These are phyloP conservation scores for Erythrophleum ivorense DNA, from an alignment of 331 rosid genomes.

Conservation along the genomic window DNA sequence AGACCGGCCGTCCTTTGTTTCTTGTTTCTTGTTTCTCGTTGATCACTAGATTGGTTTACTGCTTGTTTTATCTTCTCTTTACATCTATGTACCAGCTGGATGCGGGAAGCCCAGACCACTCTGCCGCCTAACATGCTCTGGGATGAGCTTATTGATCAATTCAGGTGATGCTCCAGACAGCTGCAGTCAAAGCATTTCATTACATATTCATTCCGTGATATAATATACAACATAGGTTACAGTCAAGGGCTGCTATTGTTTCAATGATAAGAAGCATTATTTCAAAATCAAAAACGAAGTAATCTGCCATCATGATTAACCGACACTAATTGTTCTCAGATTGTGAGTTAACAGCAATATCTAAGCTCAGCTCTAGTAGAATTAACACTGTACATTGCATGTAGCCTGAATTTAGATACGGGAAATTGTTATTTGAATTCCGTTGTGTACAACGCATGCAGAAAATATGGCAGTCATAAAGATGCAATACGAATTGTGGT, in stretches of 20 bases:
- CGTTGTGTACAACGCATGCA: background rate
- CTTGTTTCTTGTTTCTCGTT: constrained; percentile 52
- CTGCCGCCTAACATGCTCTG: constrained; percentile 89
- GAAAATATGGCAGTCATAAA: constrained; percentile 1
- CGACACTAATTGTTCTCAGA: background rate
- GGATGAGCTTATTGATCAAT: constrained; percentile 77
- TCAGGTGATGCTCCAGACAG: constrained; percentile 75
- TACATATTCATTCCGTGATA: background rate
- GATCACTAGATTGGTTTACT: constrained; percentile 44
- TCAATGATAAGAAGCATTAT: background rate
- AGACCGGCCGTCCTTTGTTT: constrained; percentile 51
- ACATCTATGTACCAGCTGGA: constrained; percentile 61
- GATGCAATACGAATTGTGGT: background rate
- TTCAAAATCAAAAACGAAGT: background rate
- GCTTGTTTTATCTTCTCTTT: constrained; percentile 49
- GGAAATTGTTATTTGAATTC: background rate
- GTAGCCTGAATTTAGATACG: background rate
- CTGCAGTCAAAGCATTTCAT: constrained; percentile 53
- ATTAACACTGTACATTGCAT: background rate
- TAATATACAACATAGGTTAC: background rate
- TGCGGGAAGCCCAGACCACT: constrained; percentile 53
- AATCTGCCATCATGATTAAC: background rate
- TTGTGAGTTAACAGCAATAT: background rate
- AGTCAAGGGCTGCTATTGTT: background rate
- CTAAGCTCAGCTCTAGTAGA: background rate